phyloP scores from a whole-genome alignment of 768 basidiomycete genomes.

The Scleroderma bovista region DNA sequence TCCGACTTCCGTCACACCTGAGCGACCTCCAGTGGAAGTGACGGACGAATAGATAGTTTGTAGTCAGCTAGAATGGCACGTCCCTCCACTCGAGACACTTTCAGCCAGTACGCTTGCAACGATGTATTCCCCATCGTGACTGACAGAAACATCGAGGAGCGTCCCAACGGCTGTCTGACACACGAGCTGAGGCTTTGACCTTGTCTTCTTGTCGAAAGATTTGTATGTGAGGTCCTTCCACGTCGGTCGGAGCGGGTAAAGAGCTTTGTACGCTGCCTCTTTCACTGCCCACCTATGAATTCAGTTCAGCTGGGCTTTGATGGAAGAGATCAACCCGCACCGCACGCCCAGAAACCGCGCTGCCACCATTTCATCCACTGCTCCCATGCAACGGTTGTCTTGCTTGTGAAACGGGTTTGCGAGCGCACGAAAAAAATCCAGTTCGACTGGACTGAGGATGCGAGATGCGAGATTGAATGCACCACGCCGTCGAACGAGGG shows the following conservation, averaged over 20 bases:
- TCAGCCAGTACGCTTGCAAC: constrained; percentile 65
- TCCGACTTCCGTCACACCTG: too few relatives aligned
- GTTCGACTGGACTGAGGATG: constrained; percentile 52
- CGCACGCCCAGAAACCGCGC: constrained; percentile 64
- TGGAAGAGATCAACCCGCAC: constrained; percentile 33
- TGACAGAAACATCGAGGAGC: constrained; percentile 63
- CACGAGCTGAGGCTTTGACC: constrained; percentile 40
- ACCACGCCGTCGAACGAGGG: constrained; percentile 46
- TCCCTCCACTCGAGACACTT: background rate
- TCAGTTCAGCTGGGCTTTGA: background rate
- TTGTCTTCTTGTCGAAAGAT: constrained; percentile 26
- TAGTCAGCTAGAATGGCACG: constrained; percentile 11
- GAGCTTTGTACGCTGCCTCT: constrained; percentile 83
- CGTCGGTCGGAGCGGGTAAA: constrained; percentile 60
- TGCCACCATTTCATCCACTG: background rate
- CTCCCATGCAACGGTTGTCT: constrained; percentile 5
- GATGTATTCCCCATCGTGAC: constrained; percentile 79
- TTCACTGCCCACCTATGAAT: constrained; percentile 70
- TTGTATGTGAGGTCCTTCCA: constrained; percentile 72
- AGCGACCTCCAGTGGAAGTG: constrained; percentile 15
- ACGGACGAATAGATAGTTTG: constrained; percentile 10
- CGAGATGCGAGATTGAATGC: constrained; percentile 46
- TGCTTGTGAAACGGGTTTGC: constrained; percentile 3
- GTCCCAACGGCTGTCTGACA: constrained; percentile 9
- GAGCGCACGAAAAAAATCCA: constrained; percentile 27